A percentile compares a stretch with the other conserved stretches of the same genome.
These are phyloP conservation scores for Saturnispora diversa DNA, from an alignment of 805 yeast species.

Conservation along the genomic window DNA sequence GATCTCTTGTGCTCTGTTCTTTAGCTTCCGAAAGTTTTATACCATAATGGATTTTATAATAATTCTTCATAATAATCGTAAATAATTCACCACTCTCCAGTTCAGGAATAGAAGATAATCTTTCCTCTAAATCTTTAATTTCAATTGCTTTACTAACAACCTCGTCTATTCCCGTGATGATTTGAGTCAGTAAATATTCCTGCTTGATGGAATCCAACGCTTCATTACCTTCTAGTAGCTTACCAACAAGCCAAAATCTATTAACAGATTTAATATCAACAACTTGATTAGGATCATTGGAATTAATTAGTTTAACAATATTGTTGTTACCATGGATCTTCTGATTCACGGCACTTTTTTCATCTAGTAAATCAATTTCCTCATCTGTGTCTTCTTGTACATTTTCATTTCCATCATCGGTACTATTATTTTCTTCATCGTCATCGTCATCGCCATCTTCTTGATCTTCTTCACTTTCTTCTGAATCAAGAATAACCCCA, in stretches of 20 bases:
- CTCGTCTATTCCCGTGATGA: constrained; percentile 35
- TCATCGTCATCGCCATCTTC: constrained; percentile 28
- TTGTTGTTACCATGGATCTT: constrained; percentile 19
- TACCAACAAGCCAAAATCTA: constrained; percentile 46
- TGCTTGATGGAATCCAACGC: constrained; percentile 33
- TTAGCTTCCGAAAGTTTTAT: constrained; percentile 18
- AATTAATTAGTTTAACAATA: constrained; percentile 15
- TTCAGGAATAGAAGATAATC: constrained; percentile 45
- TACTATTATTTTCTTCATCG: constrained; percentile 27
- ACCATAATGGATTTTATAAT: constrained; percentile 25
- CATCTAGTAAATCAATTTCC: no score
- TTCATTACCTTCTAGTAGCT: constrained; percentile 31
- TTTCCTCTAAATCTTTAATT: constrained; percentile 42
- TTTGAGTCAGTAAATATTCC: constrained; percentile 31
- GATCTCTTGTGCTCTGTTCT: constrained; percentile 29
- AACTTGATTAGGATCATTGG: constrained; percentile 11
- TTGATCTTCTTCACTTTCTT: constrained; percentile 26
- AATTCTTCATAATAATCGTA: constrained; percentile 40
- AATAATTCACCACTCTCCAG: constrained; percentile 45
- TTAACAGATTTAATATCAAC: constrained; percentile 23
- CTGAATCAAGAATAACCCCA: constrained; percentile 37
- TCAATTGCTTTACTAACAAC: constrained; percentile 23
- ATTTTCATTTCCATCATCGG: constrained; percentile 22
- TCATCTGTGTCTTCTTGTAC: constrained; percentile 16
- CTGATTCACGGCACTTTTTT: constrained; percentile 26